A percentile compares a stretch with the other conserved stretches of the same genome.
Conservation (phyloP, 257 asterid species). For the Marsdenia floribunda region DNA sequence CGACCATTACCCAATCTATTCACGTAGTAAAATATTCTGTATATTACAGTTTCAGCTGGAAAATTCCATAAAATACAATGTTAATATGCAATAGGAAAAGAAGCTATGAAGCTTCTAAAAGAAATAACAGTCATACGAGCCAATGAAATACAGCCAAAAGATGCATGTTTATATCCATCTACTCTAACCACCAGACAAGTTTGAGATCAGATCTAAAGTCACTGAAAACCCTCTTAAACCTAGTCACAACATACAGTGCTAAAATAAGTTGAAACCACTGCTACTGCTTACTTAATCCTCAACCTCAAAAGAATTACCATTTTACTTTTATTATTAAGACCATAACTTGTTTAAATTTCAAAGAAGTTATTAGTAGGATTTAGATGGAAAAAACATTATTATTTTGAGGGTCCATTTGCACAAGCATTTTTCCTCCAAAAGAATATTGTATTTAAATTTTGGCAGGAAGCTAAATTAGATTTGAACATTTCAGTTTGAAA, state of each 20-base stretch:
- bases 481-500: no score
- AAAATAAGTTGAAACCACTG: not conserved
- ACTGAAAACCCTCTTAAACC: not conserved
- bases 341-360: no score
- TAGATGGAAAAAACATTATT: not conserved
- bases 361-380: no score
- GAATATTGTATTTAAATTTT: no score
- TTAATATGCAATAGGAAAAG: slow-evolving; percentile 26
- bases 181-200: not conserved
- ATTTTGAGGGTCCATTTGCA: no score
- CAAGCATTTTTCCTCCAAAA: no score
- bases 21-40: slow-evolving; percentile 95
- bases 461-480: no score
- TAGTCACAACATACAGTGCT: not conserved
- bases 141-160: not conserved
- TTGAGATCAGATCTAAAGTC: not conserved
- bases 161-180: not conserved
- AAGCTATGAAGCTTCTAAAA: slow-evolving; percentile 8
- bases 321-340: no score
- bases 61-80: slow-evolving; percentile 41
- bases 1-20: slow-evolving; percentile 92
- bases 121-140: not conserved
- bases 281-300: not conserved
- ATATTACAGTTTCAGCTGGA: slow-evolving; percentile 98
- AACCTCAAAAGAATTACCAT: no score